A percentile compares a stretch with the other conserved stretches of the same genome.
phyloP scores from a whole-genome alignment of 345 rosid genomes.

The sweet orange (Citrus sinensis) region DNA sequence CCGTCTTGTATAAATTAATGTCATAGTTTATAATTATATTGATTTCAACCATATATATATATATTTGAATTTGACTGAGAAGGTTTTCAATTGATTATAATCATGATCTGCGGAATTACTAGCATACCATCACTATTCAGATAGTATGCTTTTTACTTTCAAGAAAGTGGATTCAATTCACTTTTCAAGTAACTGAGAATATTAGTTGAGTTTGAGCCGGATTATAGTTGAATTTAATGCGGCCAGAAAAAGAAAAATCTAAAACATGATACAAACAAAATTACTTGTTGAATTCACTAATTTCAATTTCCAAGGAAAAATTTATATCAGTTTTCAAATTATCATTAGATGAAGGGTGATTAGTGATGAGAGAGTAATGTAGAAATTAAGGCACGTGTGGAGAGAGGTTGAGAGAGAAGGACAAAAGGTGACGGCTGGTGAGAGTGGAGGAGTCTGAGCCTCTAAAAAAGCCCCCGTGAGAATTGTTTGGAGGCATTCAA shows the following conservation, averaged over 20 bases:
- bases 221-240: no score
- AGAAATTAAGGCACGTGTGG: conserved; percentile 32
- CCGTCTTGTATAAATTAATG: no score
- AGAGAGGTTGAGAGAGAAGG: conserved; percentile 27
- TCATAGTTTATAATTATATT: no score
- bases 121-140: no score
- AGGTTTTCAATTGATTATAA: no score
- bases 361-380: not conserved
- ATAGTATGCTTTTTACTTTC: not conserved
- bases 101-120: no score
- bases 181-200: not conserved
- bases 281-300: no score
- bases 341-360: not conserved
- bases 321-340: not conserved
- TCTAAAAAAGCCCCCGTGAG: conserved; percentile 43
- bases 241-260: no score
- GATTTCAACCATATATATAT: no score
- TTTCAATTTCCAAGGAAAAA: not conserved
- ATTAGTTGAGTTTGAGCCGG: not conserved
- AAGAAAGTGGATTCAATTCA: not conserved
- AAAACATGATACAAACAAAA: no score
- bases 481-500: conserved; percentile 51
- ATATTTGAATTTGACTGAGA: no score
- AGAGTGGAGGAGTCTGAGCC: not conserved
- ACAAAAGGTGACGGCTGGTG: conserved; percentile 34